A percentile compares a stretch with the other conserved stretches of the same genome.
phyloP scores from a whole-genome alignment of 2,329 filamentous ascomycete genomes.

The Fusarium sp. region DNA sequence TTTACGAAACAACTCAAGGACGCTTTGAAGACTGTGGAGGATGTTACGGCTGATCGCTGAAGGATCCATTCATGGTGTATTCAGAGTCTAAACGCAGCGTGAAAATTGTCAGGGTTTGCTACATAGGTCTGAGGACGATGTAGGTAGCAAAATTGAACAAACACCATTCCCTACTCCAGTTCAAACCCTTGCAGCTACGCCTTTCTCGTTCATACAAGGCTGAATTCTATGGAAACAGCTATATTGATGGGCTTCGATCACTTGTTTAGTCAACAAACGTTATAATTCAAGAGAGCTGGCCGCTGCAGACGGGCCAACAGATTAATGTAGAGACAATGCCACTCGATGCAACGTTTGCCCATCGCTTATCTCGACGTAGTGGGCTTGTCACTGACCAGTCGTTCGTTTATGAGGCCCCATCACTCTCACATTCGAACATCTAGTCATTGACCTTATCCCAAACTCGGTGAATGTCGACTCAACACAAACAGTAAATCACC shows the following conservation, averaged over 20 bases:
- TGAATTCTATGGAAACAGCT: not conserved
- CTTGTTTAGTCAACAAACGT: not conserved
- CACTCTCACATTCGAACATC: not conserved
- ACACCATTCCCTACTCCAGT: not conserved
- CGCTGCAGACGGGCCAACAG: not conserved
- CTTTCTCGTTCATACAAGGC: not conserved
- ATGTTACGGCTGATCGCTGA: not conserved
- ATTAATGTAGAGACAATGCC: too few species aligned
- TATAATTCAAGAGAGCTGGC: not conserved
- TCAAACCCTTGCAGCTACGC: not conserved
- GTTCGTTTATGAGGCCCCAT: not conserved
- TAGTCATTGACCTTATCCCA: not conserved
- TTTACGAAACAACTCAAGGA: not conserved
- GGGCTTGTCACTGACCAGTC: not conserved
- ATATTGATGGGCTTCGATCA: not conserved
- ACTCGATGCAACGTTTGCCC: not conserved
- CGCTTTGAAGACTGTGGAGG: not conserved
- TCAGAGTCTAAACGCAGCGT: not conserved
- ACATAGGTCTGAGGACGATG: not conserved
- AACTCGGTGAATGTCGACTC: not conserved
- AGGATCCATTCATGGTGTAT: not conserved
- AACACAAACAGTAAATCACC: not conserved
- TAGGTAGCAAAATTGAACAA: not conserved
- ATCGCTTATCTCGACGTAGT: not conserved
- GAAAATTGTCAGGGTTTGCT: not conserved